These are phyloP conservation scores for Cicer bijugum DNA, from an alignment of 306 rosid species.

Conservation along the genomic window DNA sequence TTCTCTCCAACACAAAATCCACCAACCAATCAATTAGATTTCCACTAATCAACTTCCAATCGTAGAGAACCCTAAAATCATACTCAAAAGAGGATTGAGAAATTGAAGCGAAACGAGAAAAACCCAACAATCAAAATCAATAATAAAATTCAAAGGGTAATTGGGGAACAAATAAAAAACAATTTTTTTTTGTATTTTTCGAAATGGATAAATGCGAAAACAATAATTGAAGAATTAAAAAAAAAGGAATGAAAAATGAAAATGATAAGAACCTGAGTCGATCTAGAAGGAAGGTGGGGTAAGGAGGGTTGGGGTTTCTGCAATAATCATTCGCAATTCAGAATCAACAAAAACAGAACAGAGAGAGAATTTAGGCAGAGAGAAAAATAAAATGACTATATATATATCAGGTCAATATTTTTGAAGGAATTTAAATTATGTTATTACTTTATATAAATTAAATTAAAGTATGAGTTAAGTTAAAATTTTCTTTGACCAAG, in stretches of 20 bases:
- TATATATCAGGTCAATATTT: slow-evolving; percentile 8
- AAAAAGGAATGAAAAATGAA: not conserved
- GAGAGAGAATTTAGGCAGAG: slow-evolving; percentile 37
- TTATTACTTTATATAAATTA: not conserved
- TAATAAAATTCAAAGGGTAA: slow-evolving; percentile 18
- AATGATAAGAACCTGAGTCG: slow-evolving; percentile 67
- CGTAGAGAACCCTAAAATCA: slow-evolving; percentile 38
- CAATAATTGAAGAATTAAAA: not conserved
- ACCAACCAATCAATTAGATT: slow-evolving; percentile 34
- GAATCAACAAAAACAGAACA: slow-evolving; percentile 28
- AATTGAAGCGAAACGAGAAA: slow-evolving; percentile 27
- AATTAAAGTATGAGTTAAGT: no score
- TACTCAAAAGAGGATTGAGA: not conserved
- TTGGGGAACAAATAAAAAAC: not conserved
- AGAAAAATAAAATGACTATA: slow-evolving; percentile 35
- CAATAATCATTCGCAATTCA: slow-evolving; percentile 50
- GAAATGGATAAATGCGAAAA: not conserved
- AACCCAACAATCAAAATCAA: slow-evolving; percentile 30
- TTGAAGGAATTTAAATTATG: not conserved
- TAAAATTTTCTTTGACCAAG: no score
- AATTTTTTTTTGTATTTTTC: not conserved
- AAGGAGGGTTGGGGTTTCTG: slow-evolving; percentile 58
- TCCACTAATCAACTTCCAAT: slow-evolving; percentile 13
- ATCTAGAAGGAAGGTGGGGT: slow-evolving; percentile 57
- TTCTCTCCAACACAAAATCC: slow-evolving; percentile 7